Evolutionary conservation across 108 stramenopile genomes (phyloP), one percentile per base, ranked within the genome.

Genomic region (Cylindrotheca closterium): DNA sequence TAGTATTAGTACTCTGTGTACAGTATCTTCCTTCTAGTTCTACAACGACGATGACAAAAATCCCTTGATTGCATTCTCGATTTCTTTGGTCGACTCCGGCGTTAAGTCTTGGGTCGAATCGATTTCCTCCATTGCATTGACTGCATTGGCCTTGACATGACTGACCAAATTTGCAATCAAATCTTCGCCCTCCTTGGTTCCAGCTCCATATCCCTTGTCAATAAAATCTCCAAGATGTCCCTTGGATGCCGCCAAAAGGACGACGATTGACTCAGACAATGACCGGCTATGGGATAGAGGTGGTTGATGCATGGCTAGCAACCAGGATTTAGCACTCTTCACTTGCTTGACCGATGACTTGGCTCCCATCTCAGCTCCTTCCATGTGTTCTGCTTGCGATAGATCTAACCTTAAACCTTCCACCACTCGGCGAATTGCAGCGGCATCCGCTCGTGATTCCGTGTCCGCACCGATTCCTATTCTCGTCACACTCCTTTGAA

Each of bases 381-480:
- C 81, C 71, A 90, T 69, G 63, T 76, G 79, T 29, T 63, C 75
- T 22, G 90, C 90, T 55, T 94, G 93, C 21, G 89, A 84, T 28
- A 94, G 73, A 42, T 89, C 87, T 56, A 90, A 71, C 23, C 94
- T 63, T 26, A 95, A 56, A 26, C 94, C 88, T 57, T 88, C 94
- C 8, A 80, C 85, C 5, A 92, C 66, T 4, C 87, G 68, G 21
- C 94, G 83, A 30, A 95, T 51, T 3, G 94, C 94, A 10, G 94
- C 85, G 1, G 91, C 87, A 65, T 95, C 94, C 19, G 94, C 94
- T 37, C 91, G 77, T 25, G 87, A 86, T n/a, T 70, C 70, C 2
- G 94, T 95, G 59, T 95, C 94, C 19, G 88, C 89, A 15, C 94
- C 94, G 49, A 95, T 87, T 12, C 94, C 94, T 4, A 95, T 79